Evolutionary conservation across 192 early-diverging fungal genomes (phyloP).

Genomic region (Geosiphon pyriformis): DNA sequence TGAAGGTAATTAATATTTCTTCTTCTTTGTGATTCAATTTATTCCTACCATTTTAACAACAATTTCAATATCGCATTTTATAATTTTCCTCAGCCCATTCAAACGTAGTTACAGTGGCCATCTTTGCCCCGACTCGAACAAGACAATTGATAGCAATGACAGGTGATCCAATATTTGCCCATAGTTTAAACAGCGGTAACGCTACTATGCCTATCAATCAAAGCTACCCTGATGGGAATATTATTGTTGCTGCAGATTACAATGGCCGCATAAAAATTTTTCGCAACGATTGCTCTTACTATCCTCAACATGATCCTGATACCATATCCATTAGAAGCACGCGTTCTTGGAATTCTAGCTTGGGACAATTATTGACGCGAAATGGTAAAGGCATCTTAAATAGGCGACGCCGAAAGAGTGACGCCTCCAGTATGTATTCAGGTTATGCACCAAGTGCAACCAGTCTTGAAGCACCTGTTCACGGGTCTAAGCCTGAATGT

Average conservation of each 20-base stretch:
- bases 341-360: constrained; percentile 20
- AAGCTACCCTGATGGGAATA: constrained; percentile 44
- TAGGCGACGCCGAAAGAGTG: constrained; percentile 19
- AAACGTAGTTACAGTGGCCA: constrained; percentile 49
- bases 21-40: background rate
- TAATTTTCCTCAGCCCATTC: constrained; percentile 39
- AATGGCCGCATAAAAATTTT: constrained; percentile 60
- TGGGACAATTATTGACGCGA: background rate
- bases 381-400: background rate
- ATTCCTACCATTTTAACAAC: background rate
- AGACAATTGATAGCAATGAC: constrained; percentile 51
- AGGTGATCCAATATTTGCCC: constrained; percentile 49
- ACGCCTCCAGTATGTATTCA: constrained; percentile 22
- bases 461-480: background rate
- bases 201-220: constrained; percentile 11
- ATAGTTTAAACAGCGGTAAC: constrained; percentile 29
- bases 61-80: constrained; percentile 26
- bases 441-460: background rate
- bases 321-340: constrained; percentile 7
- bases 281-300: constrained; percentile 50
- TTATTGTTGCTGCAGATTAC: constrained; percentile 61
- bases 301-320: constrained; percentile 15
- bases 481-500: background rate
- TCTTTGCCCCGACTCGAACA: constrained; percentile 61
- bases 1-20: constrained; percentile 26